Percentiles rank a stretch among this genome's conserved stretches.
phyloP scores from a whole-genome alignment of 1,284 basidiomycete species.

The Moesziomyces aphidis region DNA sequence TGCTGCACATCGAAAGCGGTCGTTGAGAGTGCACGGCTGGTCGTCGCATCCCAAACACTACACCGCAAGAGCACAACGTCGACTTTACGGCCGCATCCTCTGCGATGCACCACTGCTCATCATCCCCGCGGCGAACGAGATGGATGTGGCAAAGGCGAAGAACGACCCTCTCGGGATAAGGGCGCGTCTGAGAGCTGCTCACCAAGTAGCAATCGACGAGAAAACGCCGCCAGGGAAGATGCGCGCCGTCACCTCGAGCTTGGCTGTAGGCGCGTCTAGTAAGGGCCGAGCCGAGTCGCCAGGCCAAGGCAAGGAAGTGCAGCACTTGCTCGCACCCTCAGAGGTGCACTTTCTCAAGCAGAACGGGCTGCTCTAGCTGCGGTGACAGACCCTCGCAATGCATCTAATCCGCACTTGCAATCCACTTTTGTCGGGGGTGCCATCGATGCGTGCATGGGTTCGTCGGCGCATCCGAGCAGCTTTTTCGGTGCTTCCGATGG shows the following conservation, averaged over 20 bases:
- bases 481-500: too few species aligned
- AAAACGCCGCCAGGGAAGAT: background rate
- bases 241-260: background rate
- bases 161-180: background rate
- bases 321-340: too few species aligned
- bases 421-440: too few species aligned
- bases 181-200: background rate
- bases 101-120: constrained; percentile 16
- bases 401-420: too few species aligned
- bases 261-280: background rate
- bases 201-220: background rate
- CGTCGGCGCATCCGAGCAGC: too few species aligned
- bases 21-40: constrained; percentile 23
- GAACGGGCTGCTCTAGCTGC: too few species aligned
- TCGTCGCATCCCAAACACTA: constrained; percentile 27
- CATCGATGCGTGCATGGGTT: too few species aligned
- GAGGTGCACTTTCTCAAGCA: too few species aligned
- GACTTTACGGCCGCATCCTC: constrained; percentile 22
- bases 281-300: too few species aligned
- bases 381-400: too few species aligned
- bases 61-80: constrained; percentile 6
- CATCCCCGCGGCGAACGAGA: background rate
- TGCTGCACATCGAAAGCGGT: constrained; percentile 6
- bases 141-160: too few species aligned
- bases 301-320: too few species aligned